Conservation (phyloP, 139 green algal genomes). For the Ulvella scutata region DNA sequence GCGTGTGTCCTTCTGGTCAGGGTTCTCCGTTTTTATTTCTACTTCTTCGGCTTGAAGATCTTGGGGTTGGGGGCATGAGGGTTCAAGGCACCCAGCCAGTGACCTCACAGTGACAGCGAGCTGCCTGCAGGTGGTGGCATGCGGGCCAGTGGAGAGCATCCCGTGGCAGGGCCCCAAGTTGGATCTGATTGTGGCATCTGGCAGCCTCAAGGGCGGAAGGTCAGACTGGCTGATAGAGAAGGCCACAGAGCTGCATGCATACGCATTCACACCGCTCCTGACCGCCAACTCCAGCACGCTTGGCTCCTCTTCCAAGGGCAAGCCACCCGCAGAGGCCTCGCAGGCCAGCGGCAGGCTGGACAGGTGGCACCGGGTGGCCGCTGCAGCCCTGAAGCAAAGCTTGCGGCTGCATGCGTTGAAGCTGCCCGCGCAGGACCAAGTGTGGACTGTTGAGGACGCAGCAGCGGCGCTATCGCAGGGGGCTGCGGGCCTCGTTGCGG, state of each 20-base stretch:
- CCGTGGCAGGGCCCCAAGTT: not conserved
- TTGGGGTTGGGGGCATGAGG: no score
- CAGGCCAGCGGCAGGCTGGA: constrained; percentile 11
- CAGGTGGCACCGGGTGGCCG: constrained; percentile 54
- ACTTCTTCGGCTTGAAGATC: not conserved
- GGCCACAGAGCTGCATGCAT: constrained; percentile 61
- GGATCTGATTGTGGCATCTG: not conserved
- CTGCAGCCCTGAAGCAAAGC: constrained; percentile 72
- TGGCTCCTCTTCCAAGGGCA: constrained; percentile 1
- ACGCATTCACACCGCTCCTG: constrained; percentile 48
- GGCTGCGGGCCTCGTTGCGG: constrained; percentile 9
- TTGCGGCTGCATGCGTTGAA: constrained; percentile 41
- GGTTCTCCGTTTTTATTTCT: no score
- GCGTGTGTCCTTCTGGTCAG: no score
- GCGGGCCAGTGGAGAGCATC: not conserved
- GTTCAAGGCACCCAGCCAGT: no score
- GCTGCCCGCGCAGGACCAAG: constrained; percentile 21
- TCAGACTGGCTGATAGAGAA: constrained; percentile 88
- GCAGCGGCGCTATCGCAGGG: not conserved
- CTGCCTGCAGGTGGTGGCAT: not conserved
- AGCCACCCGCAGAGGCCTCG: not conserved
- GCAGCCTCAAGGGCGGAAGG: constrained; percentile 61
- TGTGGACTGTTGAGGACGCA: not conserved
- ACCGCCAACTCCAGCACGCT: constrained; percentile 37
- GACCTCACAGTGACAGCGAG: no score